Base-by-base conservation (phyloP, 768 basidiomycete species). In the Kondoa malvinella region DNA sequence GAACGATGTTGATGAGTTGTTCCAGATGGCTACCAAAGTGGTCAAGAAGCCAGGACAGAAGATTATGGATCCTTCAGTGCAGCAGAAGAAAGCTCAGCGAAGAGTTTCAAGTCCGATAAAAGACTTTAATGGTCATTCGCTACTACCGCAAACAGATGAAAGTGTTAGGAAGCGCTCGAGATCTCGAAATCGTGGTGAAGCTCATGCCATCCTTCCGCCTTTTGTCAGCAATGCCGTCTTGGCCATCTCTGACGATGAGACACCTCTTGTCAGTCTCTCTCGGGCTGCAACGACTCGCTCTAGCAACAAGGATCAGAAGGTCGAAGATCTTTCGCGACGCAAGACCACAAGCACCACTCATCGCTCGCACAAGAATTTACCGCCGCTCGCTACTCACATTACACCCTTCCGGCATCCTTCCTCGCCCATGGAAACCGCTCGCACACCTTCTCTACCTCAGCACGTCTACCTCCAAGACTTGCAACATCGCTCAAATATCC, bases 31-130 rank as follows among this genome's bases (percentile, higher is more conserved):
- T 50, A 50, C 40, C 40, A 50, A 50, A 50, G 40, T 34, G 32
- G 16, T 33, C 61, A 63, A 32, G 61, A 63, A 63, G 32, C 61
- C 61, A 17, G 61, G 33, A 63, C 29, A 27, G 30, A 27, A 33
- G 32, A 16, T 21, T 17, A 12, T 63, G 16, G 15, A 32, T 32
- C 30, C 61, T 33, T 27, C 16, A 63, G 15, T 63, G 61, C 30
- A 27, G n/a, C 26, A 29, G 26, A 27, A 30, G 15, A 27, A 63
- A 63, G 61, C 40, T 50, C 40, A 50, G 40, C 61, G 61, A 16
- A 16, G 29, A 8, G 29, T 33, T 34, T 63, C 61, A 16, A 25
- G 25, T 25, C 26, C 15, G 12, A 30, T 16, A 3, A 32, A 17
- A 17, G 30, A 27, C 32, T 63, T 31, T n/a, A 31, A 31, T 29